Evolutionary conservation across 805 yeast genomes (phyloP), one percentile per base, ranked within the genome.

Genomic region (Isabelozyma pseudorhagii): DNA sequence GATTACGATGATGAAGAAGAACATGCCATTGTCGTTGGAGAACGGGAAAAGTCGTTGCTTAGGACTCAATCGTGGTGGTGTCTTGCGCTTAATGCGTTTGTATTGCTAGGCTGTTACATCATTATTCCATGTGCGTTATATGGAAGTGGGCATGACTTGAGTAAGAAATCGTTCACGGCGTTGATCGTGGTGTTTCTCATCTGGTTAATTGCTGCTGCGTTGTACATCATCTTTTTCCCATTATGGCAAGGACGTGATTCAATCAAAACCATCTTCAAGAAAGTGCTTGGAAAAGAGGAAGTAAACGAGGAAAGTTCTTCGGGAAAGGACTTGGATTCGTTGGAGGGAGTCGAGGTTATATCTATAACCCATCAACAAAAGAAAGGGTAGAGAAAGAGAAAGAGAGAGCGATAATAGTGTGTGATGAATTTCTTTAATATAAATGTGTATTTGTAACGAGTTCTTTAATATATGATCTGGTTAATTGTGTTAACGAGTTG

Each of bases 141-240:
- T 51, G 77, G 74, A 3, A 53, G 69, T 27, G 54, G 63, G 15
- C 66, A 67, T 38, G 66, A 62, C 14, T 66, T 72, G 46, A 66
- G 69, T 40, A 67, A 67, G 54, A 51, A 52, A 15, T 69, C 66
- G 39, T 73, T 74, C 56, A 64, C 63, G 9, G 71, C 59, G 13
- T 69, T 67, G 60, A 66, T 71, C 42, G 58, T 72, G 15, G 59
- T 74, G n/a, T 62, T 70, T 62, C 50, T 69, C 57, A 67, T 72
- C 10, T 68, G 72, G 69, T 49, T 72, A 10, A n/a, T 71, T 5
- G 28, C 60, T 3, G 72, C 77, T 2, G 66, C 74, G 1, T 14
- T 58, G 2, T 69, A 65, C 51, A 72, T 74, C 40, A 64, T 71
- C 15, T 8, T 72, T n/a, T 55, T 61, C 46, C 78, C 79, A 11